Percentiles rank a stretch among this genome's conserved stretches.
phyloP scores from a whole-genome alignment of 805 yeast species.

The Barnettozyma wickerhamii region DNA sequence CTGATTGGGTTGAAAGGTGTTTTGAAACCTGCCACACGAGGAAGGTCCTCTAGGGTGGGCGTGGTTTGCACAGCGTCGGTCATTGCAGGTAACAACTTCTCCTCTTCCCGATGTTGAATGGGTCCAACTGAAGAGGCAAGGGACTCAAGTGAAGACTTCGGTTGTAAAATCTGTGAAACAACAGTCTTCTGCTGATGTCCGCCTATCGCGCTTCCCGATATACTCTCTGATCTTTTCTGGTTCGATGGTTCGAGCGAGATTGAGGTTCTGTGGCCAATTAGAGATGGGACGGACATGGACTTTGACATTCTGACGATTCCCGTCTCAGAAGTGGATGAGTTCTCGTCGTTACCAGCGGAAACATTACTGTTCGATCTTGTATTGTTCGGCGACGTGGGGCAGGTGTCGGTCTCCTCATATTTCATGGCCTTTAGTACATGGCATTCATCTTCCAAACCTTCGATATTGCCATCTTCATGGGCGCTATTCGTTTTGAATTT shows the following conservation, averaged over 20 bases:
- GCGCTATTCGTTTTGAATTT: constrained; percentile 12
- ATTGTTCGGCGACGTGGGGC: background rate
- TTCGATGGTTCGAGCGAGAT: background rate
- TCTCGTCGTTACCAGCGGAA: background rate
- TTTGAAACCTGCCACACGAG: no score
- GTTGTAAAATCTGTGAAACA: no score
- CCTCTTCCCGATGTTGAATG: no score
- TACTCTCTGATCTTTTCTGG: background rate
- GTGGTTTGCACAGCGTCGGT: background rate
- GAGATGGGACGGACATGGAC: background rate
- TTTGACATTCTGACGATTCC: background rate
- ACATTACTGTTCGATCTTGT: constrained; percentile 7
- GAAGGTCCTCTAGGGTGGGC: no score
- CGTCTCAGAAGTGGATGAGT: background rate
- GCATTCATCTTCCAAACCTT: constrained; percentile 9
- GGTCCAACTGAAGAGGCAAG: no score
- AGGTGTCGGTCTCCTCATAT: constrained; percentile 16
- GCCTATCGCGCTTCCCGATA: no score
- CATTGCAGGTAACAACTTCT: constrained; percentile 4
- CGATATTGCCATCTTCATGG: background rate
- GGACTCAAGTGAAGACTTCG: no score
- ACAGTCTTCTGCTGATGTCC: background rate
- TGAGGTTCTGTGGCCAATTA: background rate
- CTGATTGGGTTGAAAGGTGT: background rate
- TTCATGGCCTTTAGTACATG: constrained; percentile 19